Conservation (phyloP, 805 yeast species). For the Naumovozyma dairenensis region DNA sequence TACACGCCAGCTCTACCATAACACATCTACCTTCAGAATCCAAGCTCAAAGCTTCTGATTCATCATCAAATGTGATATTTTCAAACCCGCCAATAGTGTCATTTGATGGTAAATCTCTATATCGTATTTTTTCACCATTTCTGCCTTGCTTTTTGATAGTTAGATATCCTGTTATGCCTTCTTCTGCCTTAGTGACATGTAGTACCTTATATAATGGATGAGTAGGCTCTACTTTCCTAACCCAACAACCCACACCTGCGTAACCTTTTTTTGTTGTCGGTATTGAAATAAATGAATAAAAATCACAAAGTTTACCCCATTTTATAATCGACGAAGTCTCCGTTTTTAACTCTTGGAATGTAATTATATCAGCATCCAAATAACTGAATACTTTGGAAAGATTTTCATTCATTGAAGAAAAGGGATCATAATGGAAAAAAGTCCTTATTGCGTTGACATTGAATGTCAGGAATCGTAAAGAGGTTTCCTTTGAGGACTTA, state of each 20-base stretch:
- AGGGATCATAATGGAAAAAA: slow-evolving; percentile 72
- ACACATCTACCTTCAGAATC: slow-evolving; percentile 85
- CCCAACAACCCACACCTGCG: slow-evolving; percentile 83
- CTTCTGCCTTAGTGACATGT: slow-evolving; percentile 67
- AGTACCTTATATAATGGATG: slow-evolving; percentile 37
- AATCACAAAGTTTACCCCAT: slow-evolving; percentile 42
- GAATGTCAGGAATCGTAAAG: slow-evolving; percentile 49
- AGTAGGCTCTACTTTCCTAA: slow-evolving; percentile 39
- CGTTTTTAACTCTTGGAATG: slow-evolving; percentile 79
- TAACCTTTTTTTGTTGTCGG: slow-evolving; percentile 71
- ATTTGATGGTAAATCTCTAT: slow-evolving; percentile 12
- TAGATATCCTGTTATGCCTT: slow-evolving; percentile 73
- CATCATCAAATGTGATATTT: slow-evolving; percentile 27
- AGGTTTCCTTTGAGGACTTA: background rate
- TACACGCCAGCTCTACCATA: slow-evolving; percentile 58
- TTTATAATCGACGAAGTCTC: slow-evolving; percentile 36
- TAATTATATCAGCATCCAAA: slow-evolving; percentile 64
- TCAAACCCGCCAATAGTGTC: slow-evolving; percentile 62
- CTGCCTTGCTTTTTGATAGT: slow-evolving; percentile 12
- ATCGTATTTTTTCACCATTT: slow-evolving; percentile 5
- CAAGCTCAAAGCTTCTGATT: slow-evolving; percentile 33
- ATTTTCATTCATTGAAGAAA: slow-evolving; percentile 43
- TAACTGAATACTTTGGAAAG: slow-evolving; percentile 36
- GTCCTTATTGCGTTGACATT: slow-evolving; percentile 82
- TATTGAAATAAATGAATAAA: slow-evolving; percentile 54